Evolutionary conservation across 116 monocot species (phyloP).

Genomic region (Posidonia oceanica): DNA sequence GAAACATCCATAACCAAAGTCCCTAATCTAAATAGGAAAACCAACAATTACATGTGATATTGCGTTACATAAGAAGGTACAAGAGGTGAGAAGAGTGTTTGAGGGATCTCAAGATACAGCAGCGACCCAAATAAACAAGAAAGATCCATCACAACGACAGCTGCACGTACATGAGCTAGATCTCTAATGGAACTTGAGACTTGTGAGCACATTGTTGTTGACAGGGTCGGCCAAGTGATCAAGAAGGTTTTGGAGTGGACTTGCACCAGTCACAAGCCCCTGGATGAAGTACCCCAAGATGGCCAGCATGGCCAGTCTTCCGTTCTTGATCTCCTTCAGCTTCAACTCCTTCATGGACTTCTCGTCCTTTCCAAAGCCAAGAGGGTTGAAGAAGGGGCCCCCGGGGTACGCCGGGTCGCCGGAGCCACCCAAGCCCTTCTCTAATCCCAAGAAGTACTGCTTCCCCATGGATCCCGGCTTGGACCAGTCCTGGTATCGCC

Average conservation of each 20-base stretch:
- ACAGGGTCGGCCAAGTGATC: slow-evolving; percentile 78
- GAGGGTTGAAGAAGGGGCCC: slow-evolving; percentile 83
- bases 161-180: no score
- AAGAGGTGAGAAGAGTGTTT: no score
- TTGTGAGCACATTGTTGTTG: slow-evolving; percentile 81
- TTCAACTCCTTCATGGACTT: slow-evolving; percentile 80
- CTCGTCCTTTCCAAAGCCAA: slow-evolving; percentile 87
- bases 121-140: no score
- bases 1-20: no score
- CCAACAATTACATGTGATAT: no score
- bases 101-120: no score
- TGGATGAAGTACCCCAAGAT: slow-evolving; percentile 70
- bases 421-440: slow-evolving; percentile 73
- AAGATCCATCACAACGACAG: no score
- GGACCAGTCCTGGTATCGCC: slow-evolving; percentile 82
- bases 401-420: slow-evolving; percentile 84
- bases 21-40: no score
- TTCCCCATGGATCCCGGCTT: slow-evolving; percentile 88
- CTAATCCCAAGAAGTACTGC: slow-evolving; percentile 84
- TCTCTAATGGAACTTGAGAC: slow-evolving; percentile 75
- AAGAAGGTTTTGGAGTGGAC: slow-evolving; percentile 74
- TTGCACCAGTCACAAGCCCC: slow-evolving; percentile 69
- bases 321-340: slow-evolving; percentile 95
- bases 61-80: no score
- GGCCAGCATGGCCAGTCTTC: slow-evolving; percentile 87